phyloP scores from a whole-genome alignment of 306 rosid genomes.

The Dryas alaskensis region DNA sequence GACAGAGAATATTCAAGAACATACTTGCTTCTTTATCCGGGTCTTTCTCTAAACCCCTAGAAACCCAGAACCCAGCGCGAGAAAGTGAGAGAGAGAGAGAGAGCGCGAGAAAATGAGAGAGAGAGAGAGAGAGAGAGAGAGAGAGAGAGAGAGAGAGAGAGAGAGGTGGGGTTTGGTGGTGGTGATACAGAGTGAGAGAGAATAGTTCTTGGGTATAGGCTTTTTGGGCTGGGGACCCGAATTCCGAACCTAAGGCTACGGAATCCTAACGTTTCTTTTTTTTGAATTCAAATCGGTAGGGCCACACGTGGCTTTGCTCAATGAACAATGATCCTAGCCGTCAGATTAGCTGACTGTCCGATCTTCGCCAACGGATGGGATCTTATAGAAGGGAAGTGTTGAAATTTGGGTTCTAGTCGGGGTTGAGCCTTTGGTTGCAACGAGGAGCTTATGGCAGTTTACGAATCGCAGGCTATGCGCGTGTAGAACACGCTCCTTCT shows the following conservation, averaged over 20 bases:
- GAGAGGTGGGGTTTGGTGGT: background rate
- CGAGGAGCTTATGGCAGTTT: background rate
- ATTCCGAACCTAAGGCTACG: constrained; percentile 18
- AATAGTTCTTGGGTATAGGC: background rate
- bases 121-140: constrained; percentile 2
- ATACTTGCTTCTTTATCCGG: constrained; percentile 24
- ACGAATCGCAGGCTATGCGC: background rate
- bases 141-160: background rate
- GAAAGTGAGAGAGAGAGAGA: background rate
- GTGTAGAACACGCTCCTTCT: background rate
- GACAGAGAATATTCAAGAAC: constrained; percentile 4
- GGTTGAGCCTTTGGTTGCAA: constrained; percentile 5
- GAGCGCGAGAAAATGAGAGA: background rate
- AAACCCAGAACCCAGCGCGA: constrained; percentile 16
- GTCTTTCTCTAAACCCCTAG: constrained; percentile 11
- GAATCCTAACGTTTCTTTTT: constrained; percentile 47
- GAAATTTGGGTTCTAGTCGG: constrained; percentile 5
- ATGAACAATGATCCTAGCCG: background rate
- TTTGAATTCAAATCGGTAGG: constrained; percentile 57
- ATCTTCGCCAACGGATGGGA: constrained; percentile 14
- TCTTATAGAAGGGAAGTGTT: background rate
- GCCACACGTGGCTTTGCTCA: constrained; percentile 16
- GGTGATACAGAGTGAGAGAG: background rate
- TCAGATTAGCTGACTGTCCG: background rate
- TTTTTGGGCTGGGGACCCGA: constrained; percentile 2